Evolutionary conservation across 768 basidiomycete genomes (phyloP).

Genomic region (Mrakia frigida): DNA sequence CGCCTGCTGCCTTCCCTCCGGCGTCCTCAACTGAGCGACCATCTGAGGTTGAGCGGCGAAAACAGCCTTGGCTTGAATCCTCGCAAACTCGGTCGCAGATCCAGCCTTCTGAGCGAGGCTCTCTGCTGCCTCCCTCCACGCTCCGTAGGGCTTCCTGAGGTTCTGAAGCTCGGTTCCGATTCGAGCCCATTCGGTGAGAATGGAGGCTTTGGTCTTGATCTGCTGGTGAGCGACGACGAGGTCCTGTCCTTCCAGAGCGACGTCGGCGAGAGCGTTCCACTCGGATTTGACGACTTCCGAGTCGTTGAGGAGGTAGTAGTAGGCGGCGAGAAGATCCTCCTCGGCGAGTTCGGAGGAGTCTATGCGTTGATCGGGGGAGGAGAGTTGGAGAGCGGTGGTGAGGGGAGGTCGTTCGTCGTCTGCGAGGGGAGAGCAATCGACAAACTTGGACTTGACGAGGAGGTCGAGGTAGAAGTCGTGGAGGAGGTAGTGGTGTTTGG

Average conservation of each 20-base stretch:
- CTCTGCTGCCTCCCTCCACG: neutral
- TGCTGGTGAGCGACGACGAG: neutral
- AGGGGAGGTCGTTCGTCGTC: constrained; percentile 3
- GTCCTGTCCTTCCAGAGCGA: neutral
- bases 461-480: constrained; percentile 14
- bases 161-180: neutral
- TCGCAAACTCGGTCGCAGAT: neutral
- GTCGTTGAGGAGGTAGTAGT: neutral
- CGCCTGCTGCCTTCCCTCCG: neutral
- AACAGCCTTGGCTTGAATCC: constrained; percentile 7
- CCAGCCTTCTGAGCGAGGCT: neutral
- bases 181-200: constrained; percentile 1
- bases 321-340: neutral
- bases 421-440: neutral
- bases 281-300: neutral
- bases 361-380: constrained; percentile 6
- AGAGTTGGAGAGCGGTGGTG: neutral
- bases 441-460: constrained; percentile 14
- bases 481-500: constrained; percentile 16
- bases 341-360: constrained; percentile 3
- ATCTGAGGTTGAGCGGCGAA: neutral
- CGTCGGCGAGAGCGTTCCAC: constrained; percentile 11
- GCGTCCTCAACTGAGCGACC: neutral
- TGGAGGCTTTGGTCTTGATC: neutral
- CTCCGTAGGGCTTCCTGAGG: neutral